Base-by-base conservation (phyloP, 2,329 filamentous ascomycete genomes). In the Ilyonectria destructans region DNA sequence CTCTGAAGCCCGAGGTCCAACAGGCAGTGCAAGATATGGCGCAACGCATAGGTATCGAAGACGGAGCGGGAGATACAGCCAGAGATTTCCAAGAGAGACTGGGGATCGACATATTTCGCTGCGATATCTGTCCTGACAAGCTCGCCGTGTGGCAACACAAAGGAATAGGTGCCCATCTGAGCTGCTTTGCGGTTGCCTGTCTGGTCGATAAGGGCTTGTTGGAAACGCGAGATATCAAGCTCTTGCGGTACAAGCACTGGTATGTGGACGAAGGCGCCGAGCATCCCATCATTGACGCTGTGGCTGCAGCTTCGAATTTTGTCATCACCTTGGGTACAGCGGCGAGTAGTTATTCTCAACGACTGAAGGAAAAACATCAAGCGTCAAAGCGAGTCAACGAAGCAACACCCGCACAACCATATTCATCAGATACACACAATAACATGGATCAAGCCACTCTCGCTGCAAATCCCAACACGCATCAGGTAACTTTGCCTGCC, bases 91-190 rank as follows among this genome's bases (percentile, higher is more conserved):
- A 91, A 69, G 82, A 85, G 2, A 83, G 86, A 26, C 77, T 93
- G 0, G 81, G 87, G 33, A 72, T 88, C 9, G 85, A 90, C 62
- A 80, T 81, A 10, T 74, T 74, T 92, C 61, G 87, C 49, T 93
- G 91, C 75, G 84, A 86, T 19, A 72, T 93, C 15, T 85, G 86
- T 56, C 90, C 90, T 0, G 81, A 82, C 17, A 83, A 86, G 15
- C 81, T 87, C 3, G 92, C 92, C 0, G 87, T 87, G 0, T 93
- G 91, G 90, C 83, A 85, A 26, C 80, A 92, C 37, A 89, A 90
- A 2, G 58, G 64, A n/a, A 71, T 88, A 0, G 82, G 87, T 17
- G 84, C 89, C 3, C 85, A 84, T 13, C 79, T 93, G 3, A 92
- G 90, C 74, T 83, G 89, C 0, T 85, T 92, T 65, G 91, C 90